Evolutionary conservation across 2,329 filamentous ascomycete species (phyloP), one percentile per base, ranked within the genome.

Genomic region (Phialophora tarda): DNA sequence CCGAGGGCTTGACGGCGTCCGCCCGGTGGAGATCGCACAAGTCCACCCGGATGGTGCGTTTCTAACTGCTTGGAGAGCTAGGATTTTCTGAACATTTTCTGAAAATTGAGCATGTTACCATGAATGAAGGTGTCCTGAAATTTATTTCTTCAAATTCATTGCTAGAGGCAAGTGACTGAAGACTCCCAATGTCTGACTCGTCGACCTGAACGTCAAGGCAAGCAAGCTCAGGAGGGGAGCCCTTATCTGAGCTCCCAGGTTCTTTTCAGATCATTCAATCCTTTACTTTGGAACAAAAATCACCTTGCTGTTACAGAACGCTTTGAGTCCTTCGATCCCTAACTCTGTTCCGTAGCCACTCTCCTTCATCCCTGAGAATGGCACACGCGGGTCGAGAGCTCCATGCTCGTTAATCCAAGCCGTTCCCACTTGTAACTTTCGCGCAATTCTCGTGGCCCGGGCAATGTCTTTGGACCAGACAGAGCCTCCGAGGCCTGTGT

Each of bases 361-460:
- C 61, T 75, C 69, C 59, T 86, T 86, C 7, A 84, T 81, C 23
- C 92, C 91, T 62, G 89, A 89, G 71, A 93, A 93, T 34, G 85
- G 85, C 7, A 54, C 28, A 26, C 61, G 30, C 48, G 59, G 44
- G 14, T 57, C 38, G 47, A 56, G 53, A 7, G 24, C 32, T 3
- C n/a, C 55, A 21, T 30, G 32, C 11, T 24, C 24, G 75, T 81
- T 73, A 23, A 73, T 63, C 62, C 62, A 67, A 34, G 53, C 48
- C 11, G 28, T 61, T 17, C 71, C 73, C 17, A 63, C 65, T 56
- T 71, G 62, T 8, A 73, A 30, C 11, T 62, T 56, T 32, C 51
- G 26, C 4, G 64, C 62, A 23, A 71, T 58, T 23, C 65, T 55
- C 1, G 65, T 44, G 1, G 65, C 68, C 4, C 63, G 50, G 5